These are phyloP conservation scores for Penicillium pulvis DNA, from an alignment of 495 filamentous ascomycete genomes.

Conservation along the genomic window DNA sequence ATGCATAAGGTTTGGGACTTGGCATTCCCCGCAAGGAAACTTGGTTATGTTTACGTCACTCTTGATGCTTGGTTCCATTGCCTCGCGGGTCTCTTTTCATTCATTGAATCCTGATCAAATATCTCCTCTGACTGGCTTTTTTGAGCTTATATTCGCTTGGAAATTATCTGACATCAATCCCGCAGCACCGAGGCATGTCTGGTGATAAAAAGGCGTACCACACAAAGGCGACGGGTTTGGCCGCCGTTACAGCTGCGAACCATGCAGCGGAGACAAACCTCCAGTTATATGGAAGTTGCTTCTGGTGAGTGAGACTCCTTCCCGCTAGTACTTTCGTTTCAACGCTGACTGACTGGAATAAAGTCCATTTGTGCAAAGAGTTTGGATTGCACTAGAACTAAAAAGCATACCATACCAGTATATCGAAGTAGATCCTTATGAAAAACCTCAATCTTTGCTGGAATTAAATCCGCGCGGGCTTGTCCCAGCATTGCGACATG, in stretches of 20 bases:
- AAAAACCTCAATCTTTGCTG: conserved; percentile 74
- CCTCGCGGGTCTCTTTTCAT: conserved; percentile 2
- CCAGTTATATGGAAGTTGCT: conserved; percentile 87
- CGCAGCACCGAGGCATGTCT: conserved; percentile 46
- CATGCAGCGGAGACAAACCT: conserved; percentile 71
- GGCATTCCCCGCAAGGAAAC: conserved; percentile 22
- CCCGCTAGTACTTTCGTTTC: neutral
- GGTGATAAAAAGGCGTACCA: conserved; percentile 68
- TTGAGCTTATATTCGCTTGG: neutral
- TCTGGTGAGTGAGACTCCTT: conserved; percentile 66
- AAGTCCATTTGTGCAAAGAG: conserved; percentile 84
- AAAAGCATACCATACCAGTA: conserved; percentile 88
- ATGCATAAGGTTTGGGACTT: conserved; percentile 15
- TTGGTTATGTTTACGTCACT: conserved; percentile 34
- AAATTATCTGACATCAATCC: conserved; percentile 9
- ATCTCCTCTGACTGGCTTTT: neutral
- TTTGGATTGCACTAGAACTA: conserved; percentile 93
- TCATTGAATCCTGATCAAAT: neutral
- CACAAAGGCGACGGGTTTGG: conserved; percentile 79
- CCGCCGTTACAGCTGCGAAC: conserved; percentile 70
- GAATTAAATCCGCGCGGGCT: conserved; percentile 88
- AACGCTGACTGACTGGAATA: conserved; percentile 20
- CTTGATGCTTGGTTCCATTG: conserved; percentile 6
- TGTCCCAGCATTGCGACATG: conserved; percentile 81
- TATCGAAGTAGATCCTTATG: conserved; percentile 86